Conservation (phyloP, 2,329 filamentous ascomycete species). For the Talaromyces sp. region DNA sequence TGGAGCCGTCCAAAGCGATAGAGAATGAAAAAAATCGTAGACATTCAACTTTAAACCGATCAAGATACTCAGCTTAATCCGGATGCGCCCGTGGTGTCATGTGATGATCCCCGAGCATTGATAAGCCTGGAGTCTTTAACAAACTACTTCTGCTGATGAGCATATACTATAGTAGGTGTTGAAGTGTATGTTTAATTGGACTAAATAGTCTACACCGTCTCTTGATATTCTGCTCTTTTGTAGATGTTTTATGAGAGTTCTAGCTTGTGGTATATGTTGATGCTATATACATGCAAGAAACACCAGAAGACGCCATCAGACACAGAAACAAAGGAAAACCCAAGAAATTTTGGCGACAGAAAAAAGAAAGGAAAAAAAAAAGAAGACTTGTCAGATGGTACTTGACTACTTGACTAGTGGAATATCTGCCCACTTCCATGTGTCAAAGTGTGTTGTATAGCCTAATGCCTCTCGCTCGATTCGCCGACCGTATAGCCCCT, state of each 20-base stretch:
- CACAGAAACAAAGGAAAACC: background rate
- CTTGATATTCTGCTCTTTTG: no score
- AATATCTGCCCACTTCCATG: background rate
- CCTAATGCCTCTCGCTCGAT: constrained; percentile 42
- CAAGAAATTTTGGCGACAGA: no score
- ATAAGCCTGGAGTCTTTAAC: no score
- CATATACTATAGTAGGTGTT: background rate
- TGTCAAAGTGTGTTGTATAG: background rate
- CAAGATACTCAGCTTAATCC: constrained; percentile 6
- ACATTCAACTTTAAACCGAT: background rate
- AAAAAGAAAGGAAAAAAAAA: no score
- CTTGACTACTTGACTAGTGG: background rate
- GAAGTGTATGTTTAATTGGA: no score
- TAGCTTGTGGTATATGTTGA: background rate
- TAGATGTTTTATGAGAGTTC: no score
- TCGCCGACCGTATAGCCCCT: constrained; percentile 82
- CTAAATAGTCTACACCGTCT: no score
- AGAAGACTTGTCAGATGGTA: background rate
- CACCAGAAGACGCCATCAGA: background rate
- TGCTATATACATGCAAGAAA: background rate
- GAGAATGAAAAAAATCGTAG: background rate
- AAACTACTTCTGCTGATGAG: background rate
- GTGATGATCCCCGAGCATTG: constrained; percentile 20
- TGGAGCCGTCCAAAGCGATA: background rate
- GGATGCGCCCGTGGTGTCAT: constrained; percentile 31